Percentiles rank a stretch among this genome's conserved stretches.
phyloP scores from a whole-genome alignment of 2,329 filamentous ascomycete species.

The Cordyceps militaris region DNA sequence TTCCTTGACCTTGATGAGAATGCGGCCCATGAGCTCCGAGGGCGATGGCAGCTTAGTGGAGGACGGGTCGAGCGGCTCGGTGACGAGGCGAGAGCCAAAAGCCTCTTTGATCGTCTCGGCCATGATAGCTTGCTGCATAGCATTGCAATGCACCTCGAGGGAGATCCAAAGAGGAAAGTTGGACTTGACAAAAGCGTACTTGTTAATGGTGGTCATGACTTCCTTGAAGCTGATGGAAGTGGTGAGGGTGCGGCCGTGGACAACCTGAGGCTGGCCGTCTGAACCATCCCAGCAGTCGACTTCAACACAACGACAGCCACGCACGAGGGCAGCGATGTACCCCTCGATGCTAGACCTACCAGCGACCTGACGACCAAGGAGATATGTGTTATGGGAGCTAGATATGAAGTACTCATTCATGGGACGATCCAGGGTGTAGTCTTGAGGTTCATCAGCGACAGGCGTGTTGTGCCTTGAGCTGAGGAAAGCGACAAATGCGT shows the following conservation, averaged over 20 bases:
- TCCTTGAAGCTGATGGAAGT: constrained; percentile 84
- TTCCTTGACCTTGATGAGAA: constrained; percentile 93
- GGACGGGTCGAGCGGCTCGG: constrained; percentile 64
- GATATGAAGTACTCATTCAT: constrained; percentile 98
- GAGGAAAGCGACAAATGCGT: constrained; percentile 71
- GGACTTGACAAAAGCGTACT: constrained; percentile 87
- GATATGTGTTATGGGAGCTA: constrained; percentile 97
- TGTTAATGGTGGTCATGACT: constrained; percentile 86
- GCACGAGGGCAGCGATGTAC: constrained; percentile 81
- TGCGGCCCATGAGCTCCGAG: constrained; percentile 72
- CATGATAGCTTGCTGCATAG: constrained; percentile 79
- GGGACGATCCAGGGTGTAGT: constrained; percentile 67
- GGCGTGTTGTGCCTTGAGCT: constrained; percentile 67
- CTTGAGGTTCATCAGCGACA: constrained; percentile 52
- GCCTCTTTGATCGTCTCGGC: constrained; percentile 79
- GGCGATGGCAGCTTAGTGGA: constrained; percentile 71
- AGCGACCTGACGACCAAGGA: constrained; percentile 82
- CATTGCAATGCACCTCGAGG: constrained; percentile 87
- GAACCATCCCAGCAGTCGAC: constrained; percentile 97
- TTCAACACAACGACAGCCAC: constrained; percentile 90
- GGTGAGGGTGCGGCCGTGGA: constrained; percentile 84
- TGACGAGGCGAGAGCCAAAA: constrained; percentile 73
- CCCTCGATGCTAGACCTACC: constrained; percentile 90
- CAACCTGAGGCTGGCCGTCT: constrained; percentile 81
- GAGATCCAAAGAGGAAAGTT: constrained; percentile 88